Conservation (phyloP, 805 yeast species). For the Cyberlindnera bimundalis region DNA sequence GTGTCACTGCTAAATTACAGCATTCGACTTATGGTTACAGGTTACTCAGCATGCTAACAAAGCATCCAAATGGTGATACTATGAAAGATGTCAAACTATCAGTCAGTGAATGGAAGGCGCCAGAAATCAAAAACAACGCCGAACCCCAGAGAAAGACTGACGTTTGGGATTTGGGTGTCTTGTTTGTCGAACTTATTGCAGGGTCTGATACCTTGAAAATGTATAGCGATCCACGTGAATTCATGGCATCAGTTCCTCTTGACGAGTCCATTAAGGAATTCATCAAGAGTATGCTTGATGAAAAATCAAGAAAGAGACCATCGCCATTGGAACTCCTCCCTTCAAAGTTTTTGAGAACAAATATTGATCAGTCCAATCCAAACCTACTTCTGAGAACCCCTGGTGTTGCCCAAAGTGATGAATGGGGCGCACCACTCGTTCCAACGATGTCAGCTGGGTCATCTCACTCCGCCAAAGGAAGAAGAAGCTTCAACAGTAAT, state of each 20-base stretch:
- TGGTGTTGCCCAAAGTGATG: slow-evolving; percentile 13
- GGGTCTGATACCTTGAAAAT: slow-evolving; percentile 56
- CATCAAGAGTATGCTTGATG: slow-evolving; percentile 59
- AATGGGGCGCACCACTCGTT: slow-evolving; percentile 15
- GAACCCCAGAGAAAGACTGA: slow-evolving; percentile 79
- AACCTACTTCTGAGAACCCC: slow-evolving; percentile 20
- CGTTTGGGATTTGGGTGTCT: slow-evolving; percentile 88
- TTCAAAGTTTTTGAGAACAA: slow-evolving; percentile 74
- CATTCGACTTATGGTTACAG: slow-evolving; percentile 59
- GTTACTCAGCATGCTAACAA: slow-evolving; percentile 37
- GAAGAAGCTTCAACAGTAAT: slow-evolving; percentile 41
- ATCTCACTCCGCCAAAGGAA: slow-evolving; percentile 21
- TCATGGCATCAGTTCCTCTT: slow-evolving; percentile 43
- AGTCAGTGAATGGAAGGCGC: slow-evolving; percentile 64
- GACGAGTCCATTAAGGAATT: slow-evolving; percentile 66
- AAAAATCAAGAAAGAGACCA: slow-evolving; percentile 66
- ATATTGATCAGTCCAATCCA: slow-evolving; percentile 41
- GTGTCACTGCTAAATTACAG: slow-evolving; percentile 54
- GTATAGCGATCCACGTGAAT: slow-evolving; percentile 61
- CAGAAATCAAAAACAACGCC: slow-evolving; percentile 50
- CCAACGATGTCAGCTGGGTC: slow-evolving; percentile 30
- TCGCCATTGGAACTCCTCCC: slow-evolving; percentile 85
- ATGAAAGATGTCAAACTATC: slow-evolving; percentile 22
- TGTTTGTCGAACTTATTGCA: slow-evolving; percentile 61
- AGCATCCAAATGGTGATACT: slow-evolving; percentile 34